phyloP scores from a whole-genome alignment of 2,329 filamentous ascomycete genomes.

The Xylariaceae sp. region DNA sequence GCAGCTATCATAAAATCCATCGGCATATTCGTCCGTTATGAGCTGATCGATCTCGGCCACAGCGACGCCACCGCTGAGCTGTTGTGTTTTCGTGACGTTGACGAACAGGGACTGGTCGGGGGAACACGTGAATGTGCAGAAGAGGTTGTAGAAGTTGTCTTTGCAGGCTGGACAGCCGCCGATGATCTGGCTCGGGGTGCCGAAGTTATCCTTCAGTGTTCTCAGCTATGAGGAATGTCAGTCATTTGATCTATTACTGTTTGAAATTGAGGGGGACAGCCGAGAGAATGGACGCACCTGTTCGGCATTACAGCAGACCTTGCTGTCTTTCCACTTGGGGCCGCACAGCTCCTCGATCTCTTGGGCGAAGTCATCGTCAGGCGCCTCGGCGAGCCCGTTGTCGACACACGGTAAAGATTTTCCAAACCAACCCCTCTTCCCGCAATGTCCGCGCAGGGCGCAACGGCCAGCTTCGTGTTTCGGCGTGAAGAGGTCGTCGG shows the following conservation, averaged over 20 bases:
- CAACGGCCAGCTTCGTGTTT: conserved; percentile 86
- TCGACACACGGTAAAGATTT: conserved; percentile 88
- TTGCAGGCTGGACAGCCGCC: conserved; percentile 94
- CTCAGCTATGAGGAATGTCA: conserved; percentile 55
- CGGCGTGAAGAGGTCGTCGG: conserved; percentile 40
- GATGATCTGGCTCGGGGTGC: conserved; percentile 83
- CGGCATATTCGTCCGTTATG: conserved; percentile 77
- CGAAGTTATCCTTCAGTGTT: conserved; percentile 76
- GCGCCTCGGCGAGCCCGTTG: conserved; percentile 75
- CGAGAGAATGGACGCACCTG: conserved; percentile 52
- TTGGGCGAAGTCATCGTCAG: conserved; percentile 65
- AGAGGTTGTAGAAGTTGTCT: conserved; percentile 96
- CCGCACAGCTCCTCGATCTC: conserved; percentile 85
- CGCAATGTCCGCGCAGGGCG: conserved; percentile 86
- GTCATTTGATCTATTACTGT: neutral
- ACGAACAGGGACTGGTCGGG: conserved; percentile 94
- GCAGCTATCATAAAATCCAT: conserved; percentile 92
- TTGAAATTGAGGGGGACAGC: neutral
- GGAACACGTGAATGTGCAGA: conserved; percentile 97
- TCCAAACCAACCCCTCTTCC: conserved; percentile 85
- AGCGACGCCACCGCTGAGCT: conserved; percentile 52
- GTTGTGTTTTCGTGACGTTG: conserved; percentile 75
- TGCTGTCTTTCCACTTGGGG: conserved; percentile 74
- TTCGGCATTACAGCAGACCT: conserved; percentile 78
- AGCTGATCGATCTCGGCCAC: conserved; percentile 90